phyloP scores from a whole-genome alignment of 192 early-diverging fungal genomes.

The Thoreauomyces humboldtii region DNA sequence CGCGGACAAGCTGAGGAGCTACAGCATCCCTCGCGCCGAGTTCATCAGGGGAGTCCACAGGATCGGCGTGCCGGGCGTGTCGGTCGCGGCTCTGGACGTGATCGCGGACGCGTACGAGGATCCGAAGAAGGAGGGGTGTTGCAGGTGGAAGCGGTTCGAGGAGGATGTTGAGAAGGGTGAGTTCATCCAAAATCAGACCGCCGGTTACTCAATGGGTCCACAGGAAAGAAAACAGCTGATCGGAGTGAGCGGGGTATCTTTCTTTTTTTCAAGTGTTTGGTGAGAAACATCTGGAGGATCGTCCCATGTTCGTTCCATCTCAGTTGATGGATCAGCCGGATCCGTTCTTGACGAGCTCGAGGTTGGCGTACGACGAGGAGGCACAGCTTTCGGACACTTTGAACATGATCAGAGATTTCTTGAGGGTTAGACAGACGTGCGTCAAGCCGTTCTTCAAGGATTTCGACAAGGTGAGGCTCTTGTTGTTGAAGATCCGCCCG shows the following conservation, averaged over 20 bases:
- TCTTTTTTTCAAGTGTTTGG: slow-evolving; percentile 41
- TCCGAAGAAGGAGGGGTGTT: not conserved
- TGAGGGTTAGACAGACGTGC: slow-evolving; percentile 43
- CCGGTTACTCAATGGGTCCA: too few relatives aligned
- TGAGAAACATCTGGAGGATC: slow-evolving; percentile 41
- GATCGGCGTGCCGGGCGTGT: slow-evolving; percentile 40
- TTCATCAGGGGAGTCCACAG: slow-evolving; percentile 52
- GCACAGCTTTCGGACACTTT: slow-evolving; percentile 28
- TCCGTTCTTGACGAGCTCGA: slow-evolving; percentile 30
- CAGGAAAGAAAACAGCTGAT: too few relatives aligned
- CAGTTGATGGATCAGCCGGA: slow-evolving; percentile 11
- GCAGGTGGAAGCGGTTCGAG: slow-evolving; percentile 50
- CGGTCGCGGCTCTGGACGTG: slow-evolving; percentile 34
- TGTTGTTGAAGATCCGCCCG: slow-evolving; percentile 1
- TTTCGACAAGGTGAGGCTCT: slow-evolving; percentile 44
- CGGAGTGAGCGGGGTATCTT: too few relatives aligned
- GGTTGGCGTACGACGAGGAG: slow-evolving; percentile 34
- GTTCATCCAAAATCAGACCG: not conserved
- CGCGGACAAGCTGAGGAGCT: slow-evolving; percentile 54
- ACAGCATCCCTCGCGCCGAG: slow-evolving; percentile 47
- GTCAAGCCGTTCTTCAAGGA: slow-evolving; percentile 59
- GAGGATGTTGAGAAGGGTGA: slow-evolving; percentile 47
- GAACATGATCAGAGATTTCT: slow-evolving; percentile 36
- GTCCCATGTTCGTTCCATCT: slow-evolving; percentile 34
- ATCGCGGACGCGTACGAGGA: slow-evolving; percentile 44